Conservation (phyloP, 1,284 basidiomycete species). For the Pholiota adiposa region DNA sequence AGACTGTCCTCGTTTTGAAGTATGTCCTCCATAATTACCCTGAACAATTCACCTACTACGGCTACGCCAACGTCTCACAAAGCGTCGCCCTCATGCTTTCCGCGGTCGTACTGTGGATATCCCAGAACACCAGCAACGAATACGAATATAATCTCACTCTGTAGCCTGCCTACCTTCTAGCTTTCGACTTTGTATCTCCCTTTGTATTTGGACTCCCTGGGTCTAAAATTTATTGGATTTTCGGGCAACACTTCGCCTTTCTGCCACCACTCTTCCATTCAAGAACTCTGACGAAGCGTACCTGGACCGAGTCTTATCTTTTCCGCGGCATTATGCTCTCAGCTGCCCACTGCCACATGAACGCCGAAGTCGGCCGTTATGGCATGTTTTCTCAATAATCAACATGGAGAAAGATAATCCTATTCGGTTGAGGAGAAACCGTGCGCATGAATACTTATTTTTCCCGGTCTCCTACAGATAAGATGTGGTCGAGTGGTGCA, state of each 20-base stretch:
- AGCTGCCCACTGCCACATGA: too few species aligned
- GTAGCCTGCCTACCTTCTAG: conserved; percentile 33
- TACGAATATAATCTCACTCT: conserved; percentile 90
- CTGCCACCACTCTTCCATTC: too few species aligned
- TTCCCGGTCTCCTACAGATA: too few species aligned
- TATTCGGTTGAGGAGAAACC: too few species aligned
- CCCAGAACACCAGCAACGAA: conserved; percentile 79
- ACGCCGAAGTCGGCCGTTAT: too few species aligned
- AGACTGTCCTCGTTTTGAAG: conserved; percentile 93
- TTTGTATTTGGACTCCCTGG: background rate
- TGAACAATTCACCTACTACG: conserved; percentile 88
- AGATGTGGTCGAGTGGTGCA: too few species aligned
- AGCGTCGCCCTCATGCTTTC: conserved; percentile 94
- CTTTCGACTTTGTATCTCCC: conserved; percentile 4
- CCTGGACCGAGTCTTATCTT: too few species aligned
- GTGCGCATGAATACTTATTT: too few species aligned
- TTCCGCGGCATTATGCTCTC: too few species aligned
- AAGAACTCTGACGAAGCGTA: too few species aligned
- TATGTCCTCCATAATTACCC: conserved; percentile 81
- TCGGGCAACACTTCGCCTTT: background rate
- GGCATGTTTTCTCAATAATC: too few species aligned
- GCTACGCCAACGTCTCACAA: conserved; percentile 93
- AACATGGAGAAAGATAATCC: too few species aligned
- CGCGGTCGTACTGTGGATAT: conserved; percentile 84
- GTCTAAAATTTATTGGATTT: background rate